Conservation (phyloP, 2,329 filamentous ascomycete genomes). For the Coniella lustricola region DNA sequence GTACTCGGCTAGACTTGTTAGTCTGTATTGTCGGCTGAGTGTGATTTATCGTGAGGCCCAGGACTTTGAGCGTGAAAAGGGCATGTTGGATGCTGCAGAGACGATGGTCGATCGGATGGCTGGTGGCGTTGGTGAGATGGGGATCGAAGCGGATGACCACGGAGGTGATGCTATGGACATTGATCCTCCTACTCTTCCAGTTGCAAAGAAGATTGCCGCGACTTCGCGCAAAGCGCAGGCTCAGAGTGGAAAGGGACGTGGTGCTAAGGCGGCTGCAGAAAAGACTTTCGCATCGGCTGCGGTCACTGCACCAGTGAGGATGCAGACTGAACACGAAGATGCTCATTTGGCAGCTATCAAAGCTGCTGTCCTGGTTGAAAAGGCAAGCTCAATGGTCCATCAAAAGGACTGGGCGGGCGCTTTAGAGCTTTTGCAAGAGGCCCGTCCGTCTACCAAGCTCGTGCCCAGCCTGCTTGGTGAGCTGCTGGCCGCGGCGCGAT, state of each 20-base stretch:
- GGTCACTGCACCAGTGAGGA: background rate
- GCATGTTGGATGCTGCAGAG: slow-evolving; percentile 43
- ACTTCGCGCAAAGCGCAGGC: slow-evolving; percentile 22
- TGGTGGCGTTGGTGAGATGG: background rate
- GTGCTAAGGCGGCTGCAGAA: slow-evolving; percentile 6
- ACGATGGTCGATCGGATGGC: slow-evolving; percentile 33
- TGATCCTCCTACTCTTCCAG: slow-evolving; percentile 28
- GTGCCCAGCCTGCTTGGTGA: slow-evolving; percentile 34
- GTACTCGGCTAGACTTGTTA: slow-evolving; percentile 35
- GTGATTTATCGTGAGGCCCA: slow-evolving; percentile 46
- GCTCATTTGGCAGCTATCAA: slow-evolving; percentile 30
- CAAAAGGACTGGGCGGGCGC: slow-evolving; percentile 46
- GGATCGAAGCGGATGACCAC: background rate
- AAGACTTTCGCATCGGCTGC: slow-evolving; percentile 18
- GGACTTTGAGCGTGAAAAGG: slow-evolving; percentile 35
- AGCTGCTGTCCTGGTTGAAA: slow-evolving; percentile 34
- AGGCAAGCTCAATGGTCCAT: slow-evolving; percentile 38
- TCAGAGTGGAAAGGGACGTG: background rate
- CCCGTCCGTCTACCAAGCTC: slow-evolving; percentile 9
- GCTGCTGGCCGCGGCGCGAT: slow-evolving; percentile 56
- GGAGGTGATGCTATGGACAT: slow-evolving; percentile 23
- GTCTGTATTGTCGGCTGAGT: slow-evolving; percentile 48
- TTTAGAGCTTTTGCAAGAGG: slow-evolving; percentile 14
- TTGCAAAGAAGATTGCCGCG: slow-evolving; percentile 24
- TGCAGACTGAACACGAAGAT: slow-evolving; percentile 20